phyloP scores from a whole-genome alignment of 2,329 filamentous ascomycete species.

The Trichophyton schoenleinii region DNA sequence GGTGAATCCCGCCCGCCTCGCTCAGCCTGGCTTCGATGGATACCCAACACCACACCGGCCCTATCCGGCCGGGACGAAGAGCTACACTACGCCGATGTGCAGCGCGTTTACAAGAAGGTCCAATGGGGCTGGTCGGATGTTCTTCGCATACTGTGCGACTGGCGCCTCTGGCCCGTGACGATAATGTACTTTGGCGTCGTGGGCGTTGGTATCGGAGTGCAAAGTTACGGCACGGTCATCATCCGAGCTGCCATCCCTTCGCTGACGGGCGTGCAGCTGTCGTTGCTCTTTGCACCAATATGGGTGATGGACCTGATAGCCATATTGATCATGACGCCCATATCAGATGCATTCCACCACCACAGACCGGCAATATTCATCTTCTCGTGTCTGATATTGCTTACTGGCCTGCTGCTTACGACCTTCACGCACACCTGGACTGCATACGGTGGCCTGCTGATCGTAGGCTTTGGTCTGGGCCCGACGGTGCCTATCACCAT shows the following conservation, averaged over 20 bases:
- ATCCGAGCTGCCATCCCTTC: slow-evolving; percentile 64
- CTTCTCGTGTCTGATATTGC: slow-evolving; percentile 62
- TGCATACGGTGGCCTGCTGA: slow-evolving; percentile 74
- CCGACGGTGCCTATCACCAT: slow-evolving; percentile 88
- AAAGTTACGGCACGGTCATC: slow-evolving; percentile 78
- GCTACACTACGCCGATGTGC: slow-evolving; percentile 73
- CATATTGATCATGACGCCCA: slow-evolving; percentile 70
- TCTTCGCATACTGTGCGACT: slow-evolving; percentile 59
- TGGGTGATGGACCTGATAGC: slow-evolving; percentile 85
- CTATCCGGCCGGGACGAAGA: slow-evolving; percentile 63
- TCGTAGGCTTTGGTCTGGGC: slow-evolving; percentile 81
- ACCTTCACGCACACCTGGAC: slow-evolving; percentile 69
- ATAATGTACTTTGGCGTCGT: slow-evolving; percentile 95
- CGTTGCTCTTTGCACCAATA: slow-evolving; percentile 76
- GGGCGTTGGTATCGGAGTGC: slow-evolving; percentile 79
- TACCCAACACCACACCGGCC: slow-evolving; percentile 58
- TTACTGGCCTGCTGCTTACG: slow-evolving; percentile 63
- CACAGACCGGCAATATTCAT: slow-evolving; percentile 73
- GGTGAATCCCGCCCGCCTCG: not conserved
- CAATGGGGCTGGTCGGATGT: slow-evolving; percentile 65
- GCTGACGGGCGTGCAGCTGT: slow-evolving; percentile 62
- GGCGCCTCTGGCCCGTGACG: slow-evolving; percentile 74
- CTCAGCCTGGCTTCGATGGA: slow-evolving; percentile 32
- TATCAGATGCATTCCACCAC: slow-evolving; percentile 76
- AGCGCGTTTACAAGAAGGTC: slow-evolving; percentile 62